A percentile compares a stretch with the other conserved stretches of the same genome.
Conservation (phyloP, 208 protist genomes). For the Porcisia deanei region DNA sequence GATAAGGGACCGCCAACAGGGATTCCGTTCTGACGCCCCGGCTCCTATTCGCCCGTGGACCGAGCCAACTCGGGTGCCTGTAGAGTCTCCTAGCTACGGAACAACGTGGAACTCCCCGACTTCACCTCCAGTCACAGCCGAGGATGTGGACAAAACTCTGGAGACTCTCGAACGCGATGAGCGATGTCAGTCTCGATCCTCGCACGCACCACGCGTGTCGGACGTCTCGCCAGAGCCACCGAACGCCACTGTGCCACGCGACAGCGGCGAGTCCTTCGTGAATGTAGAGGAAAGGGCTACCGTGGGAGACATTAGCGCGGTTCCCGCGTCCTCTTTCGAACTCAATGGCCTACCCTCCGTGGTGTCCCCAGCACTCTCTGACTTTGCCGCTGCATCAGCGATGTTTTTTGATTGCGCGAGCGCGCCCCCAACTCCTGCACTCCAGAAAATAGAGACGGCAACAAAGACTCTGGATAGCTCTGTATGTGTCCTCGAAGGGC, state of each 20-base stretch:
- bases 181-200: constrained; percentile 15
- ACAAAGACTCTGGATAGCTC: neutral
- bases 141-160: constrained; percentile 17
- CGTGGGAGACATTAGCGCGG: neutral
- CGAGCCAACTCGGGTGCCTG: neutral
- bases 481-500: neutral
- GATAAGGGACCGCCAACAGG: constrained; percentile 11
- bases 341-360: neutral
- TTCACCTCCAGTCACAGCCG: constrained; percentile 26
- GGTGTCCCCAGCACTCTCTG: constrained; percentile 19
- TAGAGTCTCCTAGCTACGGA: neutral
- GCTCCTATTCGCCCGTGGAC: constrained; percentile 23
- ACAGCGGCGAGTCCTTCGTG: neutral
- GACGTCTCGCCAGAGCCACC: neutral
- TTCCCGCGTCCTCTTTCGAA: neutral
- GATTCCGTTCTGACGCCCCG: constrained; percentile 33
- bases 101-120: constrained; percentile 11
- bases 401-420: constrained; percentile 67
- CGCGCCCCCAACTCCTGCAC: constrained; percentile 34
- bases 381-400: constrained; percentile 27
- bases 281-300: no score
- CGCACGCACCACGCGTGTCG: constrained; percentile 1
- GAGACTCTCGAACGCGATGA: constrained; percentile 18
- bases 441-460: constrained; percentile 1
- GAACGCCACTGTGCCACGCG: neutral